Conservation (phyloP, 2,329 filamentous ascomycete species). For the Tolypocladium tropicale region DNA sequence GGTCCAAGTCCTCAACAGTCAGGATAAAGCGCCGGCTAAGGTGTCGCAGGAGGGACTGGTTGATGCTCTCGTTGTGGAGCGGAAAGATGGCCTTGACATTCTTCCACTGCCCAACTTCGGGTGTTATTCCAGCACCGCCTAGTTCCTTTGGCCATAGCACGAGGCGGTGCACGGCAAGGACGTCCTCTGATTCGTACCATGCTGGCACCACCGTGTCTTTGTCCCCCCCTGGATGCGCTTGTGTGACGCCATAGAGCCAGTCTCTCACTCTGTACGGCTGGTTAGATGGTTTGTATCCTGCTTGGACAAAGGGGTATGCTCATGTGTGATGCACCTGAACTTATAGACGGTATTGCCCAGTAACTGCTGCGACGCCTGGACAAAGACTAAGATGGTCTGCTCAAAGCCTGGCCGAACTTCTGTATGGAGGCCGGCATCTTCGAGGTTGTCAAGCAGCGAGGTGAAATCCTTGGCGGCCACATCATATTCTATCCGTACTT, state of each 20-base stretch:
- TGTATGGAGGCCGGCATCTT: conserved; percentile 53
- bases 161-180: conserved; percentile 61
- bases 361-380: conserved; percentile 51
- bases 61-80: conserved; percentile 47
- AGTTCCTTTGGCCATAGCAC: conserved; percentile 46
- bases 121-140: conserved; percentile 54
- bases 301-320: too few species aligned
- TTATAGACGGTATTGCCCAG: conserved; percentile 58
- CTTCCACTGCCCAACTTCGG: conserved; percentile 46
- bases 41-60: conserved; percentile 45
- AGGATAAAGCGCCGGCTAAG: conserved; percentile 44
- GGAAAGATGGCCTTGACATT: conserved; percentile 53
- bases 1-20: conserved; percentile 41
- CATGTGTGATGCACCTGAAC: neutral
- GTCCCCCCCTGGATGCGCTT: conserved; percentile 49
- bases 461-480: conserved; percentile 22
- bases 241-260: conserved; percentile 62
- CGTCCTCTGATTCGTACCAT: conserved; percentile 51
- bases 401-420: conserved; percentile 63
- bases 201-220: conserved; percentile 41
- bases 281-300: neutral
- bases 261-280: conserved; percentile 50
- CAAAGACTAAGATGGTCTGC: conserved; percentile 57
- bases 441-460: conserved; percentile 46
- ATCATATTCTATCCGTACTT: conserved; percentile 18